A percentile compares a stretch with the other conserved stretches of the same genome.
phyloP scores from a whole-genome alignment of 2,329 filamentous ascomycete species.

The Venturia nashicola region DNA sequence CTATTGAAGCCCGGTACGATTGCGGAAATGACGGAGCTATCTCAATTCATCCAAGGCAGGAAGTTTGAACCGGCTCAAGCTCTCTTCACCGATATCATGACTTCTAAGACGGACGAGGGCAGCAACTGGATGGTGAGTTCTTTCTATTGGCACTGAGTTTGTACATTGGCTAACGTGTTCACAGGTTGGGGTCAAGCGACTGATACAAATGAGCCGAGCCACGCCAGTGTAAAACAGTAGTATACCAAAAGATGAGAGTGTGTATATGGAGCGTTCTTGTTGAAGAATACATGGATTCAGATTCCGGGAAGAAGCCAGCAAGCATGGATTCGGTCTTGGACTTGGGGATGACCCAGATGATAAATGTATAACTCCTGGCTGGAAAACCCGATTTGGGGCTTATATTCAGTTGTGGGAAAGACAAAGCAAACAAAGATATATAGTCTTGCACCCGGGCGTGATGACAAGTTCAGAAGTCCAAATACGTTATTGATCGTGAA shows the following conservation, averaged over 20 bases:
- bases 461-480: no score
- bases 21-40: slow-evolving; percentile 48
- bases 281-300: background rate
- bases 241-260: background rate
- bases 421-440: background rate
- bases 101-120: slow-evolving; percentile 35
- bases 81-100: slow-evolving; percentile 34
- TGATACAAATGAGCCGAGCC: slow-evolving; percentile 26
- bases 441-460: no score
- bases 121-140: slow-evolving; percentile 38
- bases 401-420: background rate
- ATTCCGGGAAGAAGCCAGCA: background rate
- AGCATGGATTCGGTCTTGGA: background rate
- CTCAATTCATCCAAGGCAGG: slow-evolving; percentile 25
- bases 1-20: slow-evolving; percentile 71
- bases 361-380: background rate
- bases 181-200: slow-evolving; percentile 25
- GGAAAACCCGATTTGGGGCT: no score
- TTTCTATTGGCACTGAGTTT: background rate
- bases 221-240: slow-evolving; percentile 14
- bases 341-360: background rate
- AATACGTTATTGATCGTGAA: background rate
- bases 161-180: slow-evolving; percentile 10
- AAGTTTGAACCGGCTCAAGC: slow-evolving; percentile 33
- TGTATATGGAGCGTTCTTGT: background rate